phyloP scores from a whole-genome alignment of 257 asterid species.

The Nicotiana benthamiana region DNA sequence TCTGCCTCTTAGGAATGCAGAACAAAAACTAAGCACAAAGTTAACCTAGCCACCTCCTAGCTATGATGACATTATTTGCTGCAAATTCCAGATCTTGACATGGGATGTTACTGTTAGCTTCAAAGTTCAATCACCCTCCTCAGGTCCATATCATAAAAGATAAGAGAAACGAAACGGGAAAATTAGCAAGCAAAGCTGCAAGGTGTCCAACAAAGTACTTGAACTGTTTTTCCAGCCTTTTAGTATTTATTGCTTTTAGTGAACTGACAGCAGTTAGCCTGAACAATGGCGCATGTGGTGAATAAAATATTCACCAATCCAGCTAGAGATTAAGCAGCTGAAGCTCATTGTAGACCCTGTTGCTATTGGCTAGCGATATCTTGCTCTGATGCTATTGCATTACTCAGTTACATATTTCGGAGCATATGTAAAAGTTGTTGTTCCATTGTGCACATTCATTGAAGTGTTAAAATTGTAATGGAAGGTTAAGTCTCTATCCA shows the following conservation, averaged over 20 bases:
- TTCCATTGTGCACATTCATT: background rate
- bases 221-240: background rate
- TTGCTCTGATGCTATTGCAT: background rate
- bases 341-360: background rate
- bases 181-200: background rate
- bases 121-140: background rate
- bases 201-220: background rate
- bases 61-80: background rate
- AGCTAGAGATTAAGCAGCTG: background rate
- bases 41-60: background rate
- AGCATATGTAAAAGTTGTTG: background rate
- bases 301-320: background rate
- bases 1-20: background rate
- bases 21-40: background rate
- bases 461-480: background rate
- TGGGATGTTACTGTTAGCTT: background rate
- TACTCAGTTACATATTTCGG: background rate
- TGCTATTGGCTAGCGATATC: background rate
- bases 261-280: background rate
- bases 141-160: background rate
- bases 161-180: background rate
- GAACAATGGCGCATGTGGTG: background rate
- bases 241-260: background rate
- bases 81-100: background rate
- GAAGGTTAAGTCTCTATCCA: background rate